Base-by-base conservation (phyloP, 1,284 basidiomycete species). In the Microbotryum violaceum region DNA sequence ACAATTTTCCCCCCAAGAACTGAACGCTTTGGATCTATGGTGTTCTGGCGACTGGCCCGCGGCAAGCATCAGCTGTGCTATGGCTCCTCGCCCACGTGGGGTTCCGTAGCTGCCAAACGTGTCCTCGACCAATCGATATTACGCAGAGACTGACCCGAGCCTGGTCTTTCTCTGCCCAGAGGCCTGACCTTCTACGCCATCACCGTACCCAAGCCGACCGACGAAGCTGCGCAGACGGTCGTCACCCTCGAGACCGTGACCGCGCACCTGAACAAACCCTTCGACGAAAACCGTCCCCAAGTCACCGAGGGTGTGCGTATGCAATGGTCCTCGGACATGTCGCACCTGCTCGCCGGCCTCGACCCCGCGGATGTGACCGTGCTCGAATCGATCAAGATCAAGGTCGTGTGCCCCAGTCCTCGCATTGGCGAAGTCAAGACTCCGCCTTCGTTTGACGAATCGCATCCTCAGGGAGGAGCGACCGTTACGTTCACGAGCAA, bases 281-380 rank as follows among this genome's bases (percentile, higher is more conserved):
- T 63, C 49, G 69, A 69, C 0, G 37, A 60, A 8, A 59, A 62
- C 10, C 54, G 74, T 31, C 61, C 64, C 6, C 66, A 72, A 44
- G 70, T 69, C 49, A 66, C 67, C 49, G 66, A 68, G 4, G 31
- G 68, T 14, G 56, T 65, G 51, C 60, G 60, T 44, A 52, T 68
- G 54, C 51, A 63, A 4, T 68, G 67, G 49, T 47, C 60, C 5
- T 59, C 54, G 6, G 71, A 68, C 25, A 31, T 63, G 18, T 58
- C 71, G 25, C 64, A 66, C 1, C 49, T 59, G 2, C 49, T 71
- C 6, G 65, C 70, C 3, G 65, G 70, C 18, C 57, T 72, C 2
- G 50, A 64, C 12, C 23, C 51, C 0, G 27, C 62, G 18, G 68
- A 73, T 44, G 60, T 63, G 12, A 18, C 58, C 1, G 52, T 51